These are phyloP conservation scores for Salix purpurea DNA, from an alignment of 345 rosid genomes.

Conservation along the genomic window DNA sequence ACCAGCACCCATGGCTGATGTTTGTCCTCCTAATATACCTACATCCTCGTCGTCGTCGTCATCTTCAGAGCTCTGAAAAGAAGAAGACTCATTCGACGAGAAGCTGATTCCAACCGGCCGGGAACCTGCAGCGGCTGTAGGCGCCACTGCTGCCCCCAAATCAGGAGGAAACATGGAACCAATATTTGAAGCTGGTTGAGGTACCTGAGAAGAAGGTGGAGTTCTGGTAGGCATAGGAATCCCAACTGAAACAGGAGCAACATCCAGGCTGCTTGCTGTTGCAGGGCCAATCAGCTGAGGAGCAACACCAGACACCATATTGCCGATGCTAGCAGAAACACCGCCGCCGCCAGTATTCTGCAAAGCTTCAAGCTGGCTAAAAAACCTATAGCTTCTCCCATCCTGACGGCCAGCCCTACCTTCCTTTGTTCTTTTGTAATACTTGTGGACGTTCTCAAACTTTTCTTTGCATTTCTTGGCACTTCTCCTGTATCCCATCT, in stretches of 20 bases:
- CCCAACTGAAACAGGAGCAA: conserved; percentile 58
- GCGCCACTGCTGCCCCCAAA: conserved; percentile 2
- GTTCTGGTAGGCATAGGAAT: conserved; percentile 35
- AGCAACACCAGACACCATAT: conserved; percentile 13
- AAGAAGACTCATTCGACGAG: conserved; percentile 61
- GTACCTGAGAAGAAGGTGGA: conserved; percentile 17
- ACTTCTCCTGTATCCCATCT: conserved; percentile 69
- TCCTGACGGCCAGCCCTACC: conserved; percentile 81
- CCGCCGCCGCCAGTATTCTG: conserved; percentile 14
- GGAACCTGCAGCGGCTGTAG: conserved; percentile 15
- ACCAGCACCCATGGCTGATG: conserved; percentile 32
- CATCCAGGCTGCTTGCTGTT: conserved; percentile 36
- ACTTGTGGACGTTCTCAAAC: conserved; percentile 92
- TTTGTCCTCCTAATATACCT: conserved; percentile 38
- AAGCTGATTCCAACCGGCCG: conserved; percentile 39
- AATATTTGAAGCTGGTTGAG: background rate
- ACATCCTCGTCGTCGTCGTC: conserved; percentile 37
- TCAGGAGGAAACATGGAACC: conserved; percentile 20
- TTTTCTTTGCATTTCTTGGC: conserved; percentile 92
- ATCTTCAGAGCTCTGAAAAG: conserved; percentile 51
- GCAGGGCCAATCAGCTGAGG: background rate
- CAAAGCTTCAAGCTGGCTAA: conserved; percentile 77
- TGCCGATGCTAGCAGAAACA: conserved; percentile 13
- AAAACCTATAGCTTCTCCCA: conserved; percentile 79
- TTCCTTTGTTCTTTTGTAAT: conserved; percentile 88